Conservation (phyloP, 2,329 filamentous ascomycete species). For the Orbilia oligospora region DNA sequence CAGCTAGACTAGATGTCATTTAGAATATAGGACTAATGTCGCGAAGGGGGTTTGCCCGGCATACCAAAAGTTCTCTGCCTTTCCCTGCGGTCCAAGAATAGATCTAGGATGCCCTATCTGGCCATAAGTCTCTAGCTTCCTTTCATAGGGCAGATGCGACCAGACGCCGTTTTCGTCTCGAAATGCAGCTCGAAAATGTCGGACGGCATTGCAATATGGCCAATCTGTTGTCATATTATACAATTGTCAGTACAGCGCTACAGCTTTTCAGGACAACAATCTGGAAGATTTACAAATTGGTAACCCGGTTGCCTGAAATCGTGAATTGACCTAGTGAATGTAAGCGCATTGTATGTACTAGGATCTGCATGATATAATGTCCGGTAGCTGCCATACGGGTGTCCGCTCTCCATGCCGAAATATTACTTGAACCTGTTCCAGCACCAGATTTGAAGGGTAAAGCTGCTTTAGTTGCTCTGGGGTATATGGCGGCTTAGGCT, state of each 20-base stretch:
- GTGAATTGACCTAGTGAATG: constrained; percentile 75
- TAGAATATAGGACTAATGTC: constrained; percentile 2
- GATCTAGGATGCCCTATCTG: constrained; percentile 78
- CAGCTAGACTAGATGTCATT: constrained; percentile 67
- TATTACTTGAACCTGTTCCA: constrained; percentile 91
- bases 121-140: constrained; percentile 87
- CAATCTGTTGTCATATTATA: constrained; percentile 72
- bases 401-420: constrained; percentile 78
- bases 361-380: background rate
- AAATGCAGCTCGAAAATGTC: constrained; percentile 77
- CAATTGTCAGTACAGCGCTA: background rate
- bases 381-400: constrained; percentile 4
- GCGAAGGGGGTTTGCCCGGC: constrained; percentile 61
- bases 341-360: background rate
- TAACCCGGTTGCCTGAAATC: constrained; percentile 85
- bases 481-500: constrained; percentile 82
- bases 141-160: constrained; percentile 75
- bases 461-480: constrained; percentile 83
- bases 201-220: constrained; percentile 89
- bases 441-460: constrained; percentile 83
- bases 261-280: background rate
- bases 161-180: constrained; percentile 71
- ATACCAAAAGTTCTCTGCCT: constrained; percentile 86
- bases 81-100: constrained; percentile 76
- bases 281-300: constrained; percentile 67